Evolutionary conservation across 1,139 yeast genomes (phyloP).

Genomic region (Scheffersomyces quercinus): DNA sequence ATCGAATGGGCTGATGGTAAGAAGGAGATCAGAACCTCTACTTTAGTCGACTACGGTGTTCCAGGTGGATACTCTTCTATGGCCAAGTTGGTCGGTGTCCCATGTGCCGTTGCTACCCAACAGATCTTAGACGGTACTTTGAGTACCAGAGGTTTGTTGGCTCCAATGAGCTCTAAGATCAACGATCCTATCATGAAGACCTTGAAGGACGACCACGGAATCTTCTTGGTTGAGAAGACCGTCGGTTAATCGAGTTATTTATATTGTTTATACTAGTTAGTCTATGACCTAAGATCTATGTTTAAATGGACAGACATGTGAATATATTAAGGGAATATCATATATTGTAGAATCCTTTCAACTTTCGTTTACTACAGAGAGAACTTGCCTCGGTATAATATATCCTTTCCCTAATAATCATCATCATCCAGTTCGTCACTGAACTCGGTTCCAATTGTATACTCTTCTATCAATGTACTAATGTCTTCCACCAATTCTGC

Average conservation of each 20-base stretch:
- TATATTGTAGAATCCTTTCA: too few relatives aligned
- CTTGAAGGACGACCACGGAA: constrained; percentile 86
- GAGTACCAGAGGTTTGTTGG: constrained; percentile 69
- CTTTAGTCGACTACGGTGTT: constrained; percentile 91
- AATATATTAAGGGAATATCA: too few relatives aligned
- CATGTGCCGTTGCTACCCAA: constrained; percentile 94
- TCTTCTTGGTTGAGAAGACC: constrained; percentile 86
- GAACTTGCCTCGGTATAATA: too few relatives aligned
- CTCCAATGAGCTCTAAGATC: constrained; percentile 90
- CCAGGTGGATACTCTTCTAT: constrained; percentile 94
- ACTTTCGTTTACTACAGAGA: too few relatives aligned
- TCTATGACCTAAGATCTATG: neutral
- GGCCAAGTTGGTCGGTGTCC: constrained; percentile 98
- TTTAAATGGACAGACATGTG: neutral
- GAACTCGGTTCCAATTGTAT: constrained; percentile 58
- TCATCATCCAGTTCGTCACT: constrained; percentile 33
- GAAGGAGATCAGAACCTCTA: constrained; percentile 89
- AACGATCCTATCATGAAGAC: constrained; percentile 89
- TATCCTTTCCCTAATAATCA: neutral
- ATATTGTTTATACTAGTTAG: constrained; percentile 5
- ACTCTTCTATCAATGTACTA: constrained; percentile 49
- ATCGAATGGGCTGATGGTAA: constrained; percentile 95
- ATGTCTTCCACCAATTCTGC: constrained; percentile 64
- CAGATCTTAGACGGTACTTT: constrained; percentile 85
- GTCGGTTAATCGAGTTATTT: constrained; percentile 16